phyloP scores from a whole-genome alignment of 176 grass and related monocot species.

The Eremochloa ophiuroides region DNA sequence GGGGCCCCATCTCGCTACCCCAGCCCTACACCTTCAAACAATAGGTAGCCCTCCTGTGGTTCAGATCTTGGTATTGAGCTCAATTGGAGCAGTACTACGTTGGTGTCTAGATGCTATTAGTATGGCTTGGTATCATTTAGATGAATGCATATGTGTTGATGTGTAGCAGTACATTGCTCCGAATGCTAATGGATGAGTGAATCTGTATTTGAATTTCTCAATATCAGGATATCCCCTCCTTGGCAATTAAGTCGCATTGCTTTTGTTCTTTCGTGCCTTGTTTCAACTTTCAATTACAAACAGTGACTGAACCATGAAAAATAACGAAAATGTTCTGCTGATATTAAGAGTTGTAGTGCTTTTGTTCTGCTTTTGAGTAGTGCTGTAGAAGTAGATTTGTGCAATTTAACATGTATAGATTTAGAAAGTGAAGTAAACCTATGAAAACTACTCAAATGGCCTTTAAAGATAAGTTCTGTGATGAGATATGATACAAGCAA shows the following conservation, averaged over 20 bases:
- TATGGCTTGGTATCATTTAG: neutral
- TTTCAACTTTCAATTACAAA: neutral
- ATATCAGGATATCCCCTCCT: neutral
- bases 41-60: conserved; percentile 22
- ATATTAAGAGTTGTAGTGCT: neutral
- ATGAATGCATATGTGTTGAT: conserved; percentile 26
- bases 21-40: conserved; percentile 89
- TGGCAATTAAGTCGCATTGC: neutral
- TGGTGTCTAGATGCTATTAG: neutral
- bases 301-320: neutral
- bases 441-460: neutral
- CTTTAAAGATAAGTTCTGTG: neutral
- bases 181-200: conserved; percentile 5
- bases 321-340: neutral
- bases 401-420: neutral
- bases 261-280: neutral
- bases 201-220: conserved; percentile 8
- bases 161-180: conserved; percentile 1
- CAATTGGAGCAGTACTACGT: neutral
- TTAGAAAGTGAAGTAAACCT: neutral
- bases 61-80: conserved; percentile 17
- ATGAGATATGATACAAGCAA: neutral
- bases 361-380: too few relatives aligned
- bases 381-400: neutral
- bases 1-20: conserved; percentile 73